A percentile compares a stretch with the other conserved stretches of the same genome.
Conservation (phyloP, 179 eudicot genomes). For the Beta lomatogona region DNA sequence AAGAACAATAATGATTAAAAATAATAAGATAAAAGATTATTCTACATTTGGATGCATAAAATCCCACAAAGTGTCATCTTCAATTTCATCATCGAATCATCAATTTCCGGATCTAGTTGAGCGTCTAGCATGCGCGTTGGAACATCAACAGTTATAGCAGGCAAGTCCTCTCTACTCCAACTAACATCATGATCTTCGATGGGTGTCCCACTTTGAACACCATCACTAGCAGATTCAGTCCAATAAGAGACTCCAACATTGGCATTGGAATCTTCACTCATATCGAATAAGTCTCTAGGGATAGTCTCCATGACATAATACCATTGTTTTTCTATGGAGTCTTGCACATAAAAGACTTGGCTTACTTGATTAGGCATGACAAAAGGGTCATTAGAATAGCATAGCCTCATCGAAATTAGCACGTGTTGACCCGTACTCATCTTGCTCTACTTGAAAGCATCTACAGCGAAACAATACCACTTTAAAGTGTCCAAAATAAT, state of each 20-base stretch:
- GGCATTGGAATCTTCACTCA: background rate
- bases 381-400: conserved; percentile 5
- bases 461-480: conserved; percentile 17
- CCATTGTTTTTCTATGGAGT: background rate
- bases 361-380: conserved; percentile 11
- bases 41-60: background rate
- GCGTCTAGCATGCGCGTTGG: background rate
- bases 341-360: conserved; percentile 21
- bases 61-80: conserved; percentile 14
- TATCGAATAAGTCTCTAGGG: conserved; percentile 10
- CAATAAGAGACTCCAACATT: background rate
- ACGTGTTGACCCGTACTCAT: conserved; percentile 6
- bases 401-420: conserved; percentile 6
- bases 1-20: background rate
- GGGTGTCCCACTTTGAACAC: too few species aligned
- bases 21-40: too few species aligned
- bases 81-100: conserved; percentile 16
- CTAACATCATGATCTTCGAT: background rate
- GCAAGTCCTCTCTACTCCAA: background rate
- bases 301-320: conserved; percentile 12
- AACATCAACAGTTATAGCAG: background rate
- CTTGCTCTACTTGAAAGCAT: conserved; percentile 11
- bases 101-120: background rate
- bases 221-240: background rate
- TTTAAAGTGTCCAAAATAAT: conserved; percentile 14